Evolutionary conservation across 148 eudicot genomes (phyloP).

Genomic region (Pouteria glomerata): DNA sequence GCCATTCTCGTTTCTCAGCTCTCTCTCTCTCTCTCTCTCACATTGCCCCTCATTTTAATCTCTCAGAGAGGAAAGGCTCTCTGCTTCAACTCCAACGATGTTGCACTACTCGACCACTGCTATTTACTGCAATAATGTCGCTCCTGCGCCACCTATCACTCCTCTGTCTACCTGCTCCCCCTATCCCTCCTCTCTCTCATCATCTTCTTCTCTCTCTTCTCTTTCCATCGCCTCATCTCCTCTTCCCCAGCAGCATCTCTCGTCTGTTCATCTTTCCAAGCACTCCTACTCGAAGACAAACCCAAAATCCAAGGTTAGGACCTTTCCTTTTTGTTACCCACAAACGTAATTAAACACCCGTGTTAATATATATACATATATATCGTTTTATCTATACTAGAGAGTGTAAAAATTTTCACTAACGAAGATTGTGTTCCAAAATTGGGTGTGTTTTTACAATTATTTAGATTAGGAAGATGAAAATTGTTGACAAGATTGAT

Average conservation of each 20-base stretch:
- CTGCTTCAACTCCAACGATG: conserved; percentile 14
- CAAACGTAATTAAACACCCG: background rate
- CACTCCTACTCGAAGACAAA: conserved; percentile 13
- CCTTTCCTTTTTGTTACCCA: background rate
- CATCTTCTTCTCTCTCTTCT: conserved; percentile 13
- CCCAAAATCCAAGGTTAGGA: conserved; percentile 31
- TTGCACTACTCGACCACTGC: conserved; percentile 21
- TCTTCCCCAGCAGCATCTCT: conserved; percentile 15
- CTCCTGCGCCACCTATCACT: conserved; percentile 10
- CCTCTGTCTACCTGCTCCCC: conserved; percentile 1
- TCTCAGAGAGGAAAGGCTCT: background rate
- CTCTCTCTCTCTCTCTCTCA: conserved; percentile 5
- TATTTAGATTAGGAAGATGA: background rate
- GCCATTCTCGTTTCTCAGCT: background rate
- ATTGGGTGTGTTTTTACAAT: background rate
- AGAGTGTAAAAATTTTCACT: no score
- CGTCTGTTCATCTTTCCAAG: conserved; percentile 8
- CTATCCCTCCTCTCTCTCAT: background rate
- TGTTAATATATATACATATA: background rate
- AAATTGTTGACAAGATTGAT: background rate
- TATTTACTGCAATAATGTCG: conserved; percentile 18
- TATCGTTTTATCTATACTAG: no score
- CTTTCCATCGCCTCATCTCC: conserved; percentile 24
- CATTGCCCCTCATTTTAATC: no score
- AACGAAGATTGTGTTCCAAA: no score